Conservation (phyloP, 2,329 filamentous ascomycete genomes). For the Trichoderma afroharzianum region DNA sequence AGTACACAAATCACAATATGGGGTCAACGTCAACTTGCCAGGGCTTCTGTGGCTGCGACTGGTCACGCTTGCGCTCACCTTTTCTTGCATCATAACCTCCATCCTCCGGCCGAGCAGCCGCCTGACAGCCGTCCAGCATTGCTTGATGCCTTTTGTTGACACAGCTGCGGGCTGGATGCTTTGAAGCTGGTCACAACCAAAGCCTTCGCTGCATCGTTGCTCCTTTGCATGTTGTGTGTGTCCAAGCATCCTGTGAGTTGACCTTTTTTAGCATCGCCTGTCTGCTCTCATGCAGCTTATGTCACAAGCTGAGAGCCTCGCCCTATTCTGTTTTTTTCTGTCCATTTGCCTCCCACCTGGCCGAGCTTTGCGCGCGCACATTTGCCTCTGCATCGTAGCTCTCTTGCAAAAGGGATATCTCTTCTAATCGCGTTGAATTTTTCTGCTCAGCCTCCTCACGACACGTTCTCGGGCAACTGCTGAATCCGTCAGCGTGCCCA, state of each 20-base stretch:
- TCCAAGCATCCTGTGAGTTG: background rate
- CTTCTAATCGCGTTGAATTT: slow-evolving; percentile 7
- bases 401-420: background rate
- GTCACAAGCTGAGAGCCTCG: background rate
- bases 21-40: slow-evolving; percentile 5
- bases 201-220: background rate
- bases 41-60: slow-evolving; percentile 1
- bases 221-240: slow-evolving; percentile 1
- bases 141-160: slow-evolving; percentile 25
- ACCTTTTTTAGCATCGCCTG: background rate
- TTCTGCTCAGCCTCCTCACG: slow-evolving; percentile 4
- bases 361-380: background rate
- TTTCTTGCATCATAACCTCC: slow-evolving; percentile 9
- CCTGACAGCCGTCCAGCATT: slow-evolving; percentile 26
- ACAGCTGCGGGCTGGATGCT: background rate
- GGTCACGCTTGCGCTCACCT: slow-evolving; percentile 17
- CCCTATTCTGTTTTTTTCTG: background rate
- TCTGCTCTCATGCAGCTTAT: background rate
- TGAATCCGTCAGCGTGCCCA: slow-evolving; percentile 19
- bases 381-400: background rate
- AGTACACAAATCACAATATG: slow-evolving; percentile 19
- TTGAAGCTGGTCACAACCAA: background rate
- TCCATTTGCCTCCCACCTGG: background rate
- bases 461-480: slow-evolving; percentile 17
- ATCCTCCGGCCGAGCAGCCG: slow-evolving; percentile 11